Evolutionary conservation across 306 rosid genomes (phyloP), one percentile per base, ranked within the genome.

Genomic region (Crotalaria pallida): DNA sequence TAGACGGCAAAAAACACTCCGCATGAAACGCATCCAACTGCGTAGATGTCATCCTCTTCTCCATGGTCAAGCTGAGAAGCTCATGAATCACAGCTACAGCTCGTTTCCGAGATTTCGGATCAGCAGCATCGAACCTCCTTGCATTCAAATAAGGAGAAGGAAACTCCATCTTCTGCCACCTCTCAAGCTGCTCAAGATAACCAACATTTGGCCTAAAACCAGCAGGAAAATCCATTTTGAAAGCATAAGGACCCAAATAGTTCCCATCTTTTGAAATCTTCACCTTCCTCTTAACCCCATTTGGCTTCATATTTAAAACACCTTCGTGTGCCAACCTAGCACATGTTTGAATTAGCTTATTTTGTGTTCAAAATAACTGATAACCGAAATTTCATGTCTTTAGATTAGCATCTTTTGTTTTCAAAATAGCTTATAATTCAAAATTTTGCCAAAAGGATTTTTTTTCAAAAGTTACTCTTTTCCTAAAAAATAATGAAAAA

Each of bases 121-220:
- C 92, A 21, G 84, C 73, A 31, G 63, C 69, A 18, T 86, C 88
- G 10, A 93, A 82, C 74, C 96, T 90, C 82, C 94, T 90, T 0
- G 96, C 98, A 34, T 77, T 93, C 75, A 93, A 73, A 80, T 90
- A 93, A 0, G 96, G 98, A 34, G 93, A 88, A 67, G 96, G 96
- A 80, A 90, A 90, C 31, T 90, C 96, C 87, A 88, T 77, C 65
- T 79, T 93, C 83, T 90, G 93, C 96, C 93, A 88, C 82, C 72
- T 81, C 74, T 87, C 86, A 56, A 88, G 69, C 69, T 86, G 83
- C 78, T 86, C 81, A 21, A 87, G 91, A 52, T 76, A 91, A 67
- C 86, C 70, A 78, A 63, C 75, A 65, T 91, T 88, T 17, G 96
- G 92, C 68, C 97, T 76, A 77, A 91, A 88, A 22, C 96, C 93